Percentiles rank a stretch among this genome's conserved stretches.
Conservation (phyloP, 805 yeast genomes). For the Zygosaccharomyces bisporus region DNA sequence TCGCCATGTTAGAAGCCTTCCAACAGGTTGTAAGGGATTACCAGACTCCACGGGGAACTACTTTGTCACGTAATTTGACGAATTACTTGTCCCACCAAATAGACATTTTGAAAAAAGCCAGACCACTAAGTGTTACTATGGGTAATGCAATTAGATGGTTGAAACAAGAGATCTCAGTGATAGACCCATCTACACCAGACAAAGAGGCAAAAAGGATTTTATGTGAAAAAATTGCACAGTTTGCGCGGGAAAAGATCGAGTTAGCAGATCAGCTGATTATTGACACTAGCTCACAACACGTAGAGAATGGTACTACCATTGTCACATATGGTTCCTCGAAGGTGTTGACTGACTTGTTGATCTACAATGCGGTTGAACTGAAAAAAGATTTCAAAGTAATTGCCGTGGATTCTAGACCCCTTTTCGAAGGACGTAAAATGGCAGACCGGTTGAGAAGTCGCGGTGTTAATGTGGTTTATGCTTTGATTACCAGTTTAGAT, state of each 20-base stretch:
- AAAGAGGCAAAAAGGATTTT: conserved; percentile 61
- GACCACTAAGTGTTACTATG: conserved; percentile 92
- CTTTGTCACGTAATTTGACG: conserved; percentile 83
- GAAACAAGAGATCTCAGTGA: conserved; percentile 83
- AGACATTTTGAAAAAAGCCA: conserved; percentile 82
- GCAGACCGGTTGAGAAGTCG: conserved; percentile 58
- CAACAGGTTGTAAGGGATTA: conserved; percentile 76
- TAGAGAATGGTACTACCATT: conserved; percentile 70
- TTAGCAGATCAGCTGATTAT: conserved; percentile 79
- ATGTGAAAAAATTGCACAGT: conserved; percentile 67
- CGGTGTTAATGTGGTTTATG: conserved; percentile 71
- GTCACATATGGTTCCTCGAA: conserved; percentile 86
- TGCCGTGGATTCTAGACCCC: conserved; percentile 88
- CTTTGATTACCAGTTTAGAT: conserved; percentile 71
- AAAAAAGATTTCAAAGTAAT: conserved; percentile 74
- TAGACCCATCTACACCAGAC: conserved; percentile 63
- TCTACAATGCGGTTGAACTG: conserved; percentile 57
- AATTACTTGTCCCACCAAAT: conserved; percentile 87
- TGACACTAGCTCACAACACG: conserved; percentile 72
- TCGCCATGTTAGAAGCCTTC: conserved; percentile 80
- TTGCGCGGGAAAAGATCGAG: conserved; percentile 79
- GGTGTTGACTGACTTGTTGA: conserved; percentile 71
- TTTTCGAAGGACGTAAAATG: conserved; percentile 85
- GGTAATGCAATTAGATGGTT: conserved; percentile 98
- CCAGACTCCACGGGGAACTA: conserved; percentile 77